Conservation (phyloP, 1,284 basidiomycete species). For the Fomes fomentarius region DNA sequence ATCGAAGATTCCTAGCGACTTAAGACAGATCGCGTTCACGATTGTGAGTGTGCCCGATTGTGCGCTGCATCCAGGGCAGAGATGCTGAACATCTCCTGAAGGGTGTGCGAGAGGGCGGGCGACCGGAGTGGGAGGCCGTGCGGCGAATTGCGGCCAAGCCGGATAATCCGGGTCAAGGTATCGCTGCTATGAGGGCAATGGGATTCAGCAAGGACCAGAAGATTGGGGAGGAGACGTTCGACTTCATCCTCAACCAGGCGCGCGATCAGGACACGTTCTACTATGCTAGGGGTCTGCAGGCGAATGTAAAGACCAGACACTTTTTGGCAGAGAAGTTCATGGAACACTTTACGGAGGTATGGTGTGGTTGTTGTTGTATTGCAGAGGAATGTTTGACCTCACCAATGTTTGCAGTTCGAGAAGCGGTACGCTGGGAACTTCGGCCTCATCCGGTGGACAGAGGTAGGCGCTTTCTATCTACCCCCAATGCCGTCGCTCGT, state of each 20-base stretch:
- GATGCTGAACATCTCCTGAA: slow-evolving; percentile 34
- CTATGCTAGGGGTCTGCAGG: slow-evolving; percentile 49
- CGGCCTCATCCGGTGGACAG: slow-evolving; percentile 33
- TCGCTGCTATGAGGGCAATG: slow-evolving; percentile 68
- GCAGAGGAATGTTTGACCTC: not conserved
- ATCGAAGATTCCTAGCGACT: slow-evolving; percentile 79
- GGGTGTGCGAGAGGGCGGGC: slow-evolving; percentile 53
- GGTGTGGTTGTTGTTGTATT: too few species aligned
- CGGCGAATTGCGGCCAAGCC: slow-evolving; percentile 74
- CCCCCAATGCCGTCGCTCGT: too few species aligned
- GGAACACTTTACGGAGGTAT: slow-evolving; percentile 64
- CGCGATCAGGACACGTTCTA: slow-evolving; percentile 70
- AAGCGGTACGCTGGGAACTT: slow-evolving; percentile 76
- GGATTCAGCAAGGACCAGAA: slow-evolving; percentile 46
- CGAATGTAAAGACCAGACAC: slow-evolving; percentile 49
- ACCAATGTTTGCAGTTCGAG: slow-evolving; percentile 50
- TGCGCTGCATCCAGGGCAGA: too few species aligned
- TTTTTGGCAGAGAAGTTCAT: slow-evolving; percentile 50
- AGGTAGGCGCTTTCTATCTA: slow-evolving; percentile 4
- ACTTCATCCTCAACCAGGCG: slow-evolving; percentile 56
- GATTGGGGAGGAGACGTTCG: slow-evolving; percentile 61
- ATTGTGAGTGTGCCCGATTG: slow-evolving; percentile 44
- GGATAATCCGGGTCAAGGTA: slow-evolving; percentile 71
- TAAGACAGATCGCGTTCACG: slow-evolving; percentile 58
- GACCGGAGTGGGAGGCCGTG: slow-evolving; percentile 78